Conservation (phyloP, 1,284 basidiomycete species). For the Puccinia novopanici region DNA sequence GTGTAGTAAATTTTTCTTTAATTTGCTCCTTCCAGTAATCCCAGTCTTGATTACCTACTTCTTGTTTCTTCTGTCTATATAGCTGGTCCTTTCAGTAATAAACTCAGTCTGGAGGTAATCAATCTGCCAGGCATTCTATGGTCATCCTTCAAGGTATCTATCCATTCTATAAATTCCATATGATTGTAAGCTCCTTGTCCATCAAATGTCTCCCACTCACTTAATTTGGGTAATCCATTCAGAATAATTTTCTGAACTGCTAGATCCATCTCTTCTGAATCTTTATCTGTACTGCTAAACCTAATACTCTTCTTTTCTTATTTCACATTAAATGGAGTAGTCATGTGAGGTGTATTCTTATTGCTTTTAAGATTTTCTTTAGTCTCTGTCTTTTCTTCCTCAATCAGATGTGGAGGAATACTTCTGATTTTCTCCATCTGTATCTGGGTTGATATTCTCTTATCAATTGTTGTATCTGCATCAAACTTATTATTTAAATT, state of each 20-base stretch:
- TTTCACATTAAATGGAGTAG: no score
- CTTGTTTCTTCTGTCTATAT: background rate
- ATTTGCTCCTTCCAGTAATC: background rate
- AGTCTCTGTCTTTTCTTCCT: no score
- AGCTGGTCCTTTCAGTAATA: background rate
- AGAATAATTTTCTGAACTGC: background rate
- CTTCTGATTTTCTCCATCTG: no score
- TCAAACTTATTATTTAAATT: background rate
- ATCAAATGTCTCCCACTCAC: background rate
- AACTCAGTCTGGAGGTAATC: background rate
- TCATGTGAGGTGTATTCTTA: no score
- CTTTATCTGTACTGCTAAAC: no score
- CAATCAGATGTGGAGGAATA: no score
- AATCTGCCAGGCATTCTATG: background rate
- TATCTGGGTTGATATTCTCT: no score
- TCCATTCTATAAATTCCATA: background rate
- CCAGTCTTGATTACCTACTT: background rate
- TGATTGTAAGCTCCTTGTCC: background rate
- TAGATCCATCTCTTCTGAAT: background rate
- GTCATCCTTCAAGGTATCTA: background rate
- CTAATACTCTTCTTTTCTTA: no score
- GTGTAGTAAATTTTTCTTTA: background rate
- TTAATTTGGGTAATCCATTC: background rate
- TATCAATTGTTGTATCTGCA: no score
- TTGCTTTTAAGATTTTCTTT: no score